Base-by-base conservation (phyloP, 805 yeast species). In the Candida dajiaensis region DNA sequence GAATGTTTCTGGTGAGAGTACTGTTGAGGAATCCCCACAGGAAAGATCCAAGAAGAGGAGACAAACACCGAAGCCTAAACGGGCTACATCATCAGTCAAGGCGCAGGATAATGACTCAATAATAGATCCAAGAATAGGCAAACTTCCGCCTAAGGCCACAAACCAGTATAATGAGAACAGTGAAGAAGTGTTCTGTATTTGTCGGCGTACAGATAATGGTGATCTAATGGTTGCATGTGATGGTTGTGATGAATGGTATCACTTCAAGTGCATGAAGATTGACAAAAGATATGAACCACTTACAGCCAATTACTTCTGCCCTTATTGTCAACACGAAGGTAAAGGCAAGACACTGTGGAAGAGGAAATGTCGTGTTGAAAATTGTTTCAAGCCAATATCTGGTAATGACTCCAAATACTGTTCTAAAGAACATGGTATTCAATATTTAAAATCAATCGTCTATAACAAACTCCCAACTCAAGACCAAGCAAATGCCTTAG, bases 201-300 rank as follows among this genome's bases (percentile, higher is more conserved):
- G 97, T 62, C 73, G 94, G 35, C 76, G 74, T 50, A 84, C 89
- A 0, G 97, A 90, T 57, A 72, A 75, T 49, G 94, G 90, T 2
- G 82, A 79, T 48, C 67, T 89, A 61, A 90, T 90, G 97, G 85
- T 90, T n/a, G 88, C 85, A 0, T 89, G 97, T 62, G 97, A 89
- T 61, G 90, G 88, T 6, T 90, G 97, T 65, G 96, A 89, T 58
- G 96, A 88, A 48, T 90, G 97, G 97, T 90, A 75, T 60, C 97
- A 90, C 65, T 87, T 89, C 64, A 69, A 67, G 40, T 90, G 97
- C 61, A 77, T 89, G 74, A 73, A 73, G 44, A 60, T 89, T 33
- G 72, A 80, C 43, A 62, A 61, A 9, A 65, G 69, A 45, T 75
- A 74, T 56, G 72, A 77, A 47, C 70, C 73, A 36, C 67, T 89